Percentiles rank a stretch among this genome's conserved stretches.
These are phyloP conservation scores for Mortierella alpina DNA, from an alignment of 192 early-diverging fungal species.

Conservation along the genomic window DNA sequence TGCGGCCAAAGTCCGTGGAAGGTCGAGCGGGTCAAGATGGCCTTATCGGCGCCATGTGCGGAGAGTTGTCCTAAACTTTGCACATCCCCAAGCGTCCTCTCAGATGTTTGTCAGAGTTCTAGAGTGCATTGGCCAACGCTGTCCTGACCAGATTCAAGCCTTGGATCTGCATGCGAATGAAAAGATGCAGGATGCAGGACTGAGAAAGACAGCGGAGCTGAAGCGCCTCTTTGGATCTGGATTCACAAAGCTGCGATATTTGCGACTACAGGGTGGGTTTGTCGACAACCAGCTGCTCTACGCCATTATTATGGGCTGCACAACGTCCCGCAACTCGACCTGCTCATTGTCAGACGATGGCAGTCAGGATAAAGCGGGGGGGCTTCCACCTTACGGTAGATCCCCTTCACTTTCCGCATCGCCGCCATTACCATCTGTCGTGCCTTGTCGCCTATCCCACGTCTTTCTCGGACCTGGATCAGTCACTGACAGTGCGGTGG, in stretches of 20 bases:
- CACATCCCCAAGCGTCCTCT: constrained; percentile 46
- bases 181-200: constrained; percentile 38
- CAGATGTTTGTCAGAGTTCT: constrained; percentile 32
- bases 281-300: constrained; percentile 44
- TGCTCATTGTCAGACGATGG: too few species aligned
- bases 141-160: constrained; percentile 27
- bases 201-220: constrained; percentile 13
- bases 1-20: neutral
- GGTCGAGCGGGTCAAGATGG: constrained; percentile 11
- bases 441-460: constrained; percentile 38
- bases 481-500: constrained; percentile 38
- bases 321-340: neutral
- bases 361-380: neutral
- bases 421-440: neutral
- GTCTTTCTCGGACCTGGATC: constrained; percentile 53
- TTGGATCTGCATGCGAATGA: constrained; percentile 48
- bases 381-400: neutral
- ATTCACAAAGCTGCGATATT: constrained; percentile 31
- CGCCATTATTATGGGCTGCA: constrained; percentile 29
- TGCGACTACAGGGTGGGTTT: constrained; percentile 45
- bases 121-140: constrained; percentile 25
- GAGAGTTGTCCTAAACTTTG: constrained; percentile 36
- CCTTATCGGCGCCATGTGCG: constrained; percentile 28
- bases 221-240: constrained; percentile 34
- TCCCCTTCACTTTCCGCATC: neutral